These are phyloP conservation scores for Glaciozyma martinii DNA, from an alignment of 768 basidiomycete species.

Conservation along the genomic window DNA sequence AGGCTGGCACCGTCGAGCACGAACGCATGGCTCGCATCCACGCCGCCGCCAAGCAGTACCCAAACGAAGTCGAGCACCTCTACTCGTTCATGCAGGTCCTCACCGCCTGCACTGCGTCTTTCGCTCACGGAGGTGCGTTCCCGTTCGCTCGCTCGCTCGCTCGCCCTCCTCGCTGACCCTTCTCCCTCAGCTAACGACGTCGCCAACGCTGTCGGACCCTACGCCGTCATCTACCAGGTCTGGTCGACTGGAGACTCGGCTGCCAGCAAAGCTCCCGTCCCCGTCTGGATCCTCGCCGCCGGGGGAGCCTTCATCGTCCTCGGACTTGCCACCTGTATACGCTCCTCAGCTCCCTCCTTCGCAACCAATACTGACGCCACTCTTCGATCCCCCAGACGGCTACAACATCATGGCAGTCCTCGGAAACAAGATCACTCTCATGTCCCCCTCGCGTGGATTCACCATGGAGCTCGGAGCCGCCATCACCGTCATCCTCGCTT, in stretches of 20 bases:
- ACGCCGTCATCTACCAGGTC: slow-evolving; percentile 41
- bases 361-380: too few species aligned
- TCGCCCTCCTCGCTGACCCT: slow-evolving; percentile 30
- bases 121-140: too few species aligned
- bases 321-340: slow-evolving; percentile 35
- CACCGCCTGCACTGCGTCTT: slow-evolving; percentile 40
- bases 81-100: slow-evolving; percentile 44
- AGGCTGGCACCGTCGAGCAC: slow-evolving; percentile 34
- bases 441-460: slow-evolving; percentile 44
- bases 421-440: slow-evolving; percentile 42
- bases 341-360: too few species aligned
- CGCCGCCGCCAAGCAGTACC: slow-evolving; percentile 39
- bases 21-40: slow-evolving; percentile 39
- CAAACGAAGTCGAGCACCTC: slow-evolving; percentile 44
- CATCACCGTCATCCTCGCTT: slow-evolving; percentile 39
- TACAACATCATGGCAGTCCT: slow-evolving; percentile 41
- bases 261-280: slow-evolving; percentile 37
- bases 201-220: slow-evolving; percentile 40
- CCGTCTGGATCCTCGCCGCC: slow-evolving; percentile 42
- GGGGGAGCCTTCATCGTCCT: slow-evolving; percentile 36
- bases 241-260: slow-evolving; percentile 38
- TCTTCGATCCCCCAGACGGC: slow-evolving; percentile 14
- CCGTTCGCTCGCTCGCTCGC: too few species aligned
- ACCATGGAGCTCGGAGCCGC: slow-evolving; percentile 45
- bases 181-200: slow-evolving; percentile 46